Conservation (phyloP, 129 eudicot species). For the Tagetes patula region DNA sequence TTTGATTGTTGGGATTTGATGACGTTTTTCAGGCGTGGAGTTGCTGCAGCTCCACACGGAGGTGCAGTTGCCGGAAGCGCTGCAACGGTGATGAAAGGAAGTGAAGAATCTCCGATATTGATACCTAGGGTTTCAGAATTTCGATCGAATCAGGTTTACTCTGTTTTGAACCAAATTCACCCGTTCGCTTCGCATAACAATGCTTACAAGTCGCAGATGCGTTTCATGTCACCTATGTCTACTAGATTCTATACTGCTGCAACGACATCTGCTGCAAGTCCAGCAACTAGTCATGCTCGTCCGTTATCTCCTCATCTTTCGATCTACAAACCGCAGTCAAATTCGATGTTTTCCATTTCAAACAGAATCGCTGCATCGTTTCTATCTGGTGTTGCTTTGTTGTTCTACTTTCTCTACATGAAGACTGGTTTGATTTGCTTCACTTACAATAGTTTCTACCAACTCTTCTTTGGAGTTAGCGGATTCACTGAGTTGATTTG, state of each 20-base stretch:
- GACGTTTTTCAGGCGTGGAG: slow-evolving; percentile 53
- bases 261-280: slow-evolving; percentile 22
- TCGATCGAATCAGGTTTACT: slow-evolving; percentile 34
- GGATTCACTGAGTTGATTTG: slow-evolving; percentile 35
- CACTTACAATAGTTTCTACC: slow-evolving; percentile 39
- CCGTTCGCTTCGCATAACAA: slow-evolving; percentile 25
- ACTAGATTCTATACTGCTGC: slow-evolving; percentile 34
- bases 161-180: slow-evolving; percentile 21
- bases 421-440: slow-evolving; percentile 40
- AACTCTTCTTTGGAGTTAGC: slow-evolving; percentile 28
- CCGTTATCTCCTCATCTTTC: slow-evolving; percentile 42
- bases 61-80: slow-evolving; percentile 35
- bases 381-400: slow-evolving; percentile 26
- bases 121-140: slow-evolving; percentile 58
- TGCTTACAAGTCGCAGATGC: slow-evolving; percentile 32
- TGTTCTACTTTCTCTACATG: slow-evolving; percentile 32
- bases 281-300: slow-evolving; percentile 32
- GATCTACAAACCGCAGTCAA: slow-evolving; percentile 35
- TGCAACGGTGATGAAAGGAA: slow-evolving; percentile 43
- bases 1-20: slow-evolving; percentile 4
- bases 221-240: slow-evolving; percentile 22
- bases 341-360: slow-evolving; percentile 32
- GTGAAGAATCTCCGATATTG: slow-evolving; percentile 34
- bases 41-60: slow-evolving; percentile 58
- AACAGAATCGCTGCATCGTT: slow-evolving; percentile 26